Percentiles rank a stretch among this genome's conserved stretches.
phyloP scores from a whole-genome alignment of 345 rosid species.

The Anastatica hierochuntica region DNA sequence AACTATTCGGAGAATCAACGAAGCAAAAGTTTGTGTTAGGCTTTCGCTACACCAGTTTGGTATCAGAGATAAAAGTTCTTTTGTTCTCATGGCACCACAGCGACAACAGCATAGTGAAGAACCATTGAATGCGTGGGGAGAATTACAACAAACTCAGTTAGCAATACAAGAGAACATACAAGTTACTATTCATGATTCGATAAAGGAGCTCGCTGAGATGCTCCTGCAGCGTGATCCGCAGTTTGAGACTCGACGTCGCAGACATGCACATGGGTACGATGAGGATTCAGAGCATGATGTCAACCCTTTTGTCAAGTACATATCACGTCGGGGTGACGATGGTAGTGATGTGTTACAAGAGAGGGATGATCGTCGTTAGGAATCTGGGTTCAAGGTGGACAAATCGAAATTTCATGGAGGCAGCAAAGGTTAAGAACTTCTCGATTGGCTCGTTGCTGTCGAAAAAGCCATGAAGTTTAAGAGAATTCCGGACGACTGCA shows the following conservation, averaged over 20 bases:
- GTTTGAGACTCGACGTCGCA: background rate
- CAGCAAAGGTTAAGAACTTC: background rate
- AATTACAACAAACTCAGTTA: background rate
- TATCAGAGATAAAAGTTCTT: background rate
- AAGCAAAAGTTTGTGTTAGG: background rate
- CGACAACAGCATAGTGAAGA: background rate
- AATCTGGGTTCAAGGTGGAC: background rate
- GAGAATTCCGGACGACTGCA: accelerated
- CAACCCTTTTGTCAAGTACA: background rate
- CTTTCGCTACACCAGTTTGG: background rate
- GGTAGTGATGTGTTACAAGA: background rate
- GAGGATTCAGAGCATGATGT: background rate
- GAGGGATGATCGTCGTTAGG: background rate
- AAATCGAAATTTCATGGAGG: background rate
- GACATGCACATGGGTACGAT: background rate
- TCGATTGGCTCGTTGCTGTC: background rate
- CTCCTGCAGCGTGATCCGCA: background rate
- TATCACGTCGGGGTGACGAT: background rate
- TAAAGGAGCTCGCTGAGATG: too few species aligned
- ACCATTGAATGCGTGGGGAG: background rate
- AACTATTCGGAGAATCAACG: background rate
- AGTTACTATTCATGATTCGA: too few species aligned
- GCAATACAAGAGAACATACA: too few species aligned
- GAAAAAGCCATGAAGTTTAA: background rate
- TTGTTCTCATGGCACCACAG: background rate